Evolutionary conservation across 208 protist species (phyloP), one percentile per base, ranked within the genome.

Genomic region (Leishmania gerbilli): DNA sequence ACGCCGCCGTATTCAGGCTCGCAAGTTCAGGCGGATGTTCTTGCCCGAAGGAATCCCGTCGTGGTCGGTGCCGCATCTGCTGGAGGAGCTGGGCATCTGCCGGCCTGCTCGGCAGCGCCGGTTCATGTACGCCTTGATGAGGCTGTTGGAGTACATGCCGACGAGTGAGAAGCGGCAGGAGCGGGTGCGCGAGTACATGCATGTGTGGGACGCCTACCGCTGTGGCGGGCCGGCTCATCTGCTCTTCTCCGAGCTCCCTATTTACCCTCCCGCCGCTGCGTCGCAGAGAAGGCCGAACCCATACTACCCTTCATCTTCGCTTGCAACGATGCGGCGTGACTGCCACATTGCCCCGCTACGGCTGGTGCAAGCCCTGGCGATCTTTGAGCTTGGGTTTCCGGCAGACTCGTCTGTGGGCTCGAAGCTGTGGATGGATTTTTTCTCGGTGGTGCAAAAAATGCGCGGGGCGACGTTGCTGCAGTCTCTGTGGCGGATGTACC

Each of bases 401-500:
- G 82, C 88, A 19, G 90, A 94, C 82, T 95, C 90, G 37, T 96
- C 91, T 2, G 87, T 95, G 27, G 90, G 89, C 55, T 93, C 90
- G 21, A 91, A 92, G 75, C 71, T 93, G 79, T 95, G 92, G 90
- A 83, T 95, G 68, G 90, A 95, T 79, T 96, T 96, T 60, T 94
- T 96, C 79, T 88, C 87, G 34, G 86, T 93, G 31, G 84, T 90
- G 68, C 91, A 95, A 74, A 90, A 92, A 58, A 81, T 95, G 64
- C 87, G 91, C 53, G 91, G 87, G 5, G 93, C 93, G 6, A 94
- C 91, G 53, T 81, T 95, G 53, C 79, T 96, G 87, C 93, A 96
- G 83, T 96, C 91, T 0, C 87, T 96, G 11, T 96, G 93, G 93
- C 82, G 93, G 56, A 96, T 95, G 93, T 93, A 94, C 83, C 51